These are phyloP conservation scores for Colletotrichum orchidophilum DNA, from an alignment of 2,329 filamentous ascomycete genomes.

Conservation along the genomic window DNA sequence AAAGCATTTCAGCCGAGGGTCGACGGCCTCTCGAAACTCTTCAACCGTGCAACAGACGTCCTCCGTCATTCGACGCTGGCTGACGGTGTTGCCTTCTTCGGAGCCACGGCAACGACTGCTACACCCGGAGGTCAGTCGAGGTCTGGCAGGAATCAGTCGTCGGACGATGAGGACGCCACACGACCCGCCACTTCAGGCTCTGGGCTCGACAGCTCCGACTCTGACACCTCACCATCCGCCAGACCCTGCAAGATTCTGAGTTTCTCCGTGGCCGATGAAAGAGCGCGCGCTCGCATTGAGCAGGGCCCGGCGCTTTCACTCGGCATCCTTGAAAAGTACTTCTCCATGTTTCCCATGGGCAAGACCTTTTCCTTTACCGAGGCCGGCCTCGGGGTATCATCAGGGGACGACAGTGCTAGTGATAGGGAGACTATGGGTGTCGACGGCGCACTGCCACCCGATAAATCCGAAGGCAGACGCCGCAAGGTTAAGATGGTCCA, in stretches of 20 bases:
- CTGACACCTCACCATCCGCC: constrained; percentile 38
- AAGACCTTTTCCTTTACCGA: constrained; percentile 43
- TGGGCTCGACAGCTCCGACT: constrained; percentile 42
- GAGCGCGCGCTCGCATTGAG: constrained; percentile 39
- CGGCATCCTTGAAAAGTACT: constrained; percentile 43
- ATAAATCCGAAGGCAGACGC: constrained; percentile 20
- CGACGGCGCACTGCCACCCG: background rate
- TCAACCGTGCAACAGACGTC: constrained; percentile 40
- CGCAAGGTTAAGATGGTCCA: constrained; percentile 40
- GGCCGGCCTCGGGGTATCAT: constrained; percentile 40
- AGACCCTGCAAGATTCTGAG: constrained; percentile 43
- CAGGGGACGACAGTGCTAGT: constrained; percentile 44
- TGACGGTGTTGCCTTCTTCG: constrained; percentile 44
- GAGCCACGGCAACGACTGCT: constrained; percentile 37
- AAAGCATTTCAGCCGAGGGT: constrained; percentile 27
- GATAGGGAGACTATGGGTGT: constrained; percentile 36
- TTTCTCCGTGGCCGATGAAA: constrained; percentile 39
- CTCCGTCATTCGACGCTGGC: constrained; percentile 43
- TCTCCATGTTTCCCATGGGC: constrained; percentile 41
- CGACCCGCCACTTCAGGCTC: constrained; percentile 33
- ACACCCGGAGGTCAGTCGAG: constrained; percentile 18
- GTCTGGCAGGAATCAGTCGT: constrained; percentile 12
- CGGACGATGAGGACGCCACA: constrained; percentile 35
- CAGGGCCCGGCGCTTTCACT: constrained; percentile 40
- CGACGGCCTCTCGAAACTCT: constrained; percentile 39